Evolutionary conservation across 495 filamentous ascomycete genomes (phyloP).

Genomic region (Penicillium samsonianum): DNA sequence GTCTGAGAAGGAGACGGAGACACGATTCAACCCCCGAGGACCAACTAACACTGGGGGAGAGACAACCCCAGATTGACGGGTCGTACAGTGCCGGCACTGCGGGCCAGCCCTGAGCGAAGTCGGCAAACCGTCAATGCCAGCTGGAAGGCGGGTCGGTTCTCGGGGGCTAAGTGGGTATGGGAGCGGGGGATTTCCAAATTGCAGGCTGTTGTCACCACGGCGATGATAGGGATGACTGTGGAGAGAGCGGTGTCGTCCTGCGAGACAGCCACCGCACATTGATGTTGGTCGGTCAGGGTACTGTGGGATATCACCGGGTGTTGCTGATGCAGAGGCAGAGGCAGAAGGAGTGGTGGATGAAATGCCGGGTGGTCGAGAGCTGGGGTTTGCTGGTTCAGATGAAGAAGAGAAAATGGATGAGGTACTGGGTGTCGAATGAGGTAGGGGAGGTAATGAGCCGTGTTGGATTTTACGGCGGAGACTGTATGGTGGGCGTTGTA

Average conservation of each 20-base stretch:
- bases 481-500: neutral
- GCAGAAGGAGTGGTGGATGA: neutral
- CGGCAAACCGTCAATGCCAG: neutral
- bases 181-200: neutral
- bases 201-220: neutral
- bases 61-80: too few species aligned
- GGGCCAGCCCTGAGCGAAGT: neutral
- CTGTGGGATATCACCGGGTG: neutral
- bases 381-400: neutral
- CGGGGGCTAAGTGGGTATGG: neutral
- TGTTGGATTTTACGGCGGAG: slow-evolving; percentile 1
- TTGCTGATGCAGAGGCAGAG: too few species aligned
- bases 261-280: neutral
- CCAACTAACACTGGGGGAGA: neutral
- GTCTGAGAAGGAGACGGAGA: neutral
- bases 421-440: neutral
- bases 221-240: neutral
- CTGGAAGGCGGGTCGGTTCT: neutral
- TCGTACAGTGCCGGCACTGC: neutral
- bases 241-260: neutral
- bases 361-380: neutral
- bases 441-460: neutral
- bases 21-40: neutral
- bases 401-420: neutral
- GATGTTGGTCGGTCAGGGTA: neutral